phyloP scores from a whole-genome alignment of 2,329 filamentous ascomycete species.

The Calycina herbarum region DNA sequence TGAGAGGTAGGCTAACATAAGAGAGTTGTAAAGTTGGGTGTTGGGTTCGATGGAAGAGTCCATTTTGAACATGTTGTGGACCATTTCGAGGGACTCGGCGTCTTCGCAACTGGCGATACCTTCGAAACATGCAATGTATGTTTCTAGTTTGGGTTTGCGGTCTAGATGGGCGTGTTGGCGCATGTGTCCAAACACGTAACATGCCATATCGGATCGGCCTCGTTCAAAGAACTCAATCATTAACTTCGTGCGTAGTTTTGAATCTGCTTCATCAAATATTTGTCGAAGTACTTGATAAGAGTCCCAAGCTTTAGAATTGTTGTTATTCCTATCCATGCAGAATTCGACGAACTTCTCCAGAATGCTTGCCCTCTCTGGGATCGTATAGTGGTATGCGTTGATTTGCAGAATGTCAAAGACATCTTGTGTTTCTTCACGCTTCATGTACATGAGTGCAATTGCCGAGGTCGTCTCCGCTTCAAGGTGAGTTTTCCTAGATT shows the following conservation, averaged over 20 bases:
- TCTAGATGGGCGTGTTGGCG: conserved; percentile 66
- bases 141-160: conserved; percentile 67
- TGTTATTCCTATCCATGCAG: conserved; percentile 62
- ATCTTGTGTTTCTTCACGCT: conserved; percentile 74
- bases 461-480: conserved; percentile 73
- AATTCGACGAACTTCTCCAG: conserved; percentile 66
- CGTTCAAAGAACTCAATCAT: conserved; percentile 83
- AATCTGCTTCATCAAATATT: conserved; percentile 65
- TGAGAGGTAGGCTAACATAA: conserved; percentile 82
- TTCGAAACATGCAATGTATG: conserved; percentile 76
- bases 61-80: conserved; percentile 94
- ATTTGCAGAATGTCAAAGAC: conserved; percentile 80
- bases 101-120: conserved; percentile 66
- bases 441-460: conserved; percentile 72
- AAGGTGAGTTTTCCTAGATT: conserved; percentile 67
- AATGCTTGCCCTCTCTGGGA: conserved; percentile 66
- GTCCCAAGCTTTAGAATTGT: conserved; percentile 64
- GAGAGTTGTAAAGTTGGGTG: conserved; percentile 75
- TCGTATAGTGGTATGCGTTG: conserved; percentile 69
- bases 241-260: conserved; percentile 64
- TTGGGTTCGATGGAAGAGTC: conserved; percentile 77
- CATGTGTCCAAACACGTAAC: conserved; percentile 90
- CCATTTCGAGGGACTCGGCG: conserved; percentile 65
- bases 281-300: conserved; percentile 65
- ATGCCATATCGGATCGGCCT: conserved; percentile 78